Evolutionary conservation across 768 basidiomycete species (phyloP).

Genomic region (Amanita jacksonii): DNA sequence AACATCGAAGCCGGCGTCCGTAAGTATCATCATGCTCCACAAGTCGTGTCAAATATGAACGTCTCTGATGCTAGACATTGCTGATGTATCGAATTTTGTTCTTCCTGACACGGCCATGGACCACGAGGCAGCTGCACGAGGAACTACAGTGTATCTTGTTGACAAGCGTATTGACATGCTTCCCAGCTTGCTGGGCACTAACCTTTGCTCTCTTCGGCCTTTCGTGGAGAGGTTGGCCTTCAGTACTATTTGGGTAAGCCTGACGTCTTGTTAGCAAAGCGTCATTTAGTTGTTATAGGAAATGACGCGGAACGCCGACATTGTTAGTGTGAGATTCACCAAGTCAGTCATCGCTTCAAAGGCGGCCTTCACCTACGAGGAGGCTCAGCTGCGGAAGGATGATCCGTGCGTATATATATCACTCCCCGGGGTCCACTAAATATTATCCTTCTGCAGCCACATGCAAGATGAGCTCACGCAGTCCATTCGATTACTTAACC

Average conservation of each 20-base stretch:
- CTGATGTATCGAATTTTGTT: slow-evolving; percentile 97
- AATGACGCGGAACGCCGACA: slow-evolving; percentile 80
- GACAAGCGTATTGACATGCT: slow-evolving; percentile 99
- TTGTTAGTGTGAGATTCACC: slow-evolving; percentile 82
- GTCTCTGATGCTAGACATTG: slow-evolving; percentile 79
- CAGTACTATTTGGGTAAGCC: slow-evolving; percentile 86
- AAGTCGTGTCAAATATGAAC: neutral
- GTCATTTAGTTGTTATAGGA: slow-evolving; percentile 57
- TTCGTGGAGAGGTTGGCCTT: slow-evolving; percentile 93
- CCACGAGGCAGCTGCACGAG: slow-evolving; percentile 87
- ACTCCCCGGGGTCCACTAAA: neutral
- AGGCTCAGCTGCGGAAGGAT: slow-evolving; percentile 90
- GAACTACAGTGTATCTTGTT: slow-evolving; percentile 95
- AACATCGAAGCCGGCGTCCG: slow-evolving; percentile 97
- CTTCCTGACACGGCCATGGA: slow-evolving; percentile 93
- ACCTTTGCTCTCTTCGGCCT: slow-evolving; percentile 87
- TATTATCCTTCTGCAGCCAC: slow-evolving; percentile 37
- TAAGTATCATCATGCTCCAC: slow-evolving; percentile 37
- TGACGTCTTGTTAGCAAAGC: too few relatives aligned
- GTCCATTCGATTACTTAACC: slow-evolving; percentile 83
- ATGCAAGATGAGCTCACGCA: slow-evolving; percentile 73
- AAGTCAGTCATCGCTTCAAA: slow-evolving; percentile 98
- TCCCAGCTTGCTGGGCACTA: slow-evolving; percentile 87
- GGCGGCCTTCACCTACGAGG: slow-evolving; percentile 93
- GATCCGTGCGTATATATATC: slow-evolving; percentile 52